Evolutionary conservation across 2,329 filamentous ascomycete genomes (phyloP), one percentile per base, ranked within the genome.

Genomic region (Didymella segeticola): DNA sequence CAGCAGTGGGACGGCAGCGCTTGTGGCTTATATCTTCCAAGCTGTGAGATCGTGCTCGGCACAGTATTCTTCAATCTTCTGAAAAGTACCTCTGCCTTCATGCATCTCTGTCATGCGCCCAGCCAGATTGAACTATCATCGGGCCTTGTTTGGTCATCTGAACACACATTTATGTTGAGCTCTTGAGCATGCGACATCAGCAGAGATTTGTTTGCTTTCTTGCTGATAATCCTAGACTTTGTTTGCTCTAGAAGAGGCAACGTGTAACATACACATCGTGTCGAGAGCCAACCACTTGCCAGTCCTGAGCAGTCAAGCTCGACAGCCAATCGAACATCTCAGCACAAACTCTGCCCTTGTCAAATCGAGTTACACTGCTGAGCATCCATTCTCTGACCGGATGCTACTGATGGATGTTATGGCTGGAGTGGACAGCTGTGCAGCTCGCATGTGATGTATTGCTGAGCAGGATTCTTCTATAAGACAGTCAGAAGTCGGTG

Each of bases 201-300:
- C 19, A n/a, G 6, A 30, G 11, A 10, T 30, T 29, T 42, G 43
- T 47, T 53, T 47, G 49, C 42, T 36, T 22, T 19, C 9, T 19
- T 23, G 36, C 43, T 37, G 29, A 42, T 37, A 20, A 19, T 5
- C n/a, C 17, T 14, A 29, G 22, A 3, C 15, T 42, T 42, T 53
- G 50, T 53, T 53, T 53, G 50, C 50, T 48, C 19, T 19, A 2
- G 9, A 15, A 8, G 25, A 27, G 15, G 26, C 22, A 19, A 9
- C 20, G 22, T 48, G 31, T 23, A 19, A 4, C 15, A 4, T 20
- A 23, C 42, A 43, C 38, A n/a, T 25, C 17, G 23, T 33, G 8
- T 8, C 14, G 27, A 29, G 34, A n/a, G 8, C 27, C 45, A 41
- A 36, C 43, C 11, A 30, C 8, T 49, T 6, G 22, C 4, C 10